Evolutionary conservation across 768 basidiomycete species (phyloP).

Genomic region (Lentinula lateritia): DNA sequence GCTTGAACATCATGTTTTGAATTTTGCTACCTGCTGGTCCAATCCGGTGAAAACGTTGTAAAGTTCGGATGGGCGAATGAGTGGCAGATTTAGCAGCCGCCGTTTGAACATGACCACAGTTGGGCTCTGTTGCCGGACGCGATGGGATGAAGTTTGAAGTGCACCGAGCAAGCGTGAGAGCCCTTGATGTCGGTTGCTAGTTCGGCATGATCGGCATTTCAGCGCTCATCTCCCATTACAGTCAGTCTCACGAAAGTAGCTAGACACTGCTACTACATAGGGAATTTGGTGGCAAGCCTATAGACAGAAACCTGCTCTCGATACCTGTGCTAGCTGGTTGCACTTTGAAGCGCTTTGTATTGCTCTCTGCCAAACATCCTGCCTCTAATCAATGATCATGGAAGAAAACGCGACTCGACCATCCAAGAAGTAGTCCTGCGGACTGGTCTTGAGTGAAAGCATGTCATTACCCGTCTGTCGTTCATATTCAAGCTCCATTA

Average conservation of each 20-base stretch:
- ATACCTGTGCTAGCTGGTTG: neutral
- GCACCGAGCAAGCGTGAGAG: neutral
- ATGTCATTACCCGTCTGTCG: conserved; percentile 2
- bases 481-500: neutral
- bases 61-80: neutral
- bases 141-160: neutral
- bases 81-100: neutral
- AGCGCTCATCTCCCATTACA: neutral
- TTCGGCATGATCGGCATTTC: neutral
- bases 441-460: neutral
- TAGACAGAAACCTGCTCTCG: neutral
- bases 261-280: neutral
- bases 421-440: neutral
- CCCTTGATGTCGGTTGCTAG: neutral
- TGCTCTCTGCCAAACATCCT: neutral
- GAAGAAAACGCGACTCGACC: neutral
- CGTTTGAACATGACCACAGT: too few relatives aligned
- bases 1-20: neutral
- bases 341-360: neutral
- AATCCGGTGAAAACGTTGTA: neutral
- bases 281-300: too few relatives aligned
- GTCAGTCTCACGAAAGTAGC: neutral
- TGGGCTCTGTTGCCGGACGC: too few relatives aligned
- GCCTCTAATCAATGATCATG: neutral
- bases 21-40: neutral